Base-by-base conservation (phyloP, 2,329 filamentous ascomycete species). In the Colletotrichum trifolii region DNA sequence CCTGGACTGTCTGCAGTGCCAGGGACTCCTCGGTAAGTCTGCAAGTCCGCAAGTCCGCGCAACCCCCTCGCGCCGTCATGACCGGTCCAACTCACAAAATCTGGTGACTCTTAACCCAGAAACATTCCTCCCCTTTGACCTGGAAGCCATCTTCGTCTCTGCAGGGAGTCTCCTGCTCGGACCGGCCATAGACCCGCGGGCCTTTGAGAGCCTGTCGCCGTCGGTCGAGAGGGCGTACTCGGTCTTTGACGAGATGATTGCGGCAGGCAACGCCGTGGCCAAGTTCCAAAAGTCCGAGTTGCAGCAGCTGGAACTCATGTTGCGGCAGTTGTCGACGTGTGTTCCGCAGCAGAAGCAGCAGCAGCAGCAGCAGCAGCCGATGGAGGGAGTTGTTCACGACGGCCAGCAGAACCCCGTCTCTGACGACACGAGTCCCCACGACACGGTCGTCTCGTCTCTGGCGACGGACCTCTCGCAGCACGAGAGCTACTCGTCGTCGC, bases 61-160 rank as follows among this genome's bases (percentile, higher is more conserved):
- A n/a, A n/a, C n/a, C n/a, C n/a, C n/a, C n/a, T n/a, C n/a, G n/a
- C n/a, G n/a, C n/a, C 17, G 17, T 17, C 17, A 1, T 17, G 1
- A 17, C 17, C 17, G 17, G 17, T 17, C 17, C 2, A 17, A 17
- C 17, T 17, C 17, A 8, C 43, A 2, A 2, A 46, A 5, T 38
- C 17, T 67, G 36, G 66, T 48, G 17, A 34, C 5, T 17, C 5
- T n/a, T 33, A 46, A 46, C 5, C 0, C 12, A 84, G 82, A 84
- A 70, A 80, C 77, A 0, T 84, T 84, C 63, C 75, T 85, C 0
- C 80, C 81, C 0, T 83, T 82, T 54, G 81, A 84, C 60, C 74
- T 83, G 0, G 81, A 84, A 46, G 73, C 79, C 0, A 70, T 81
- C 0, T 83, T 81, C 12, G 76, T 80, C 0, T 81, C 82, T 0